These are phyloP conservation scores for Rhodotorula graminis DNA, from an alignment of 768 basidiomycete species.

Conservation along the genomic window DNA sequence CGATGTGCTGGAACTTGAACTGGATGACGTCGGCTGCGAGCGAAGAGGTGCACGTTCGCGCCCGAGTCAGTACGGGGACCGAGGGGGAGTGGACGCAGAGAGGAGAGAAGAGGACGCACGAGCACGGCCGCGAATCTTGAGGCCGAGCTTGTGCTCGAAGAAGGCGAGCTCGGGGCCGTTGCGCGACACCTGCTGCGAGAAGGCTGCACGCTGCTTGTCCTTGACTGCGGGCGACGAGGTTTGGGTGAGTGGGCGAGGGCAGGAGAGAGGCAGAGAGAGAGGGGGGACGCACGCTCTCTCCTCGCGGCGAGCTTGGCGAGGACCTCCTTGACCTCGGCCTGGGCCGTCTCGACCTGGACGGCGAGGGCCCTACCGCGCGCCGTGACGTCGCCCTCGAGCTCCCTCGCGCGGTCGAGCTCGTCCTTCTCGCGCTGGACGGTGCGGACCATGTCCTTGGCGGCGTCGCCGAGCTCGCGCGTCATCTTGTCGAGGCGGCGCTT, in stretches of 20 bases:
- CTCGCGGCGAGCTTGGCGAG: conserved; percentile 8
- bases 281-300: neutral
- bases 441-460: conserved; percentile 18
- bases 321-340: conserved; percentile 24
- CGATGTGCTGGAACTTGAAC: conserved; percentile 35
- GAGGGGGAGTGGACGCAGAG: too few relatives aligned
- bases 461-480: conserved; percentile 22
- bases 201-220: conserved; percentile 16
- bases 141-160: conserved; percentile 31
- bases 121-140: conserved; percentile 29
- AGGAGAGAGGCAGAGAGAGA: too few relatives aligned
- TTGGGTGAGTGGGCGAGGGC: neutral
- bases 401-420: conserved; percentile 14
- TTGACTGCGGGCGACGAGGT: conserved; percentile 20
- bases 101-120: conserved; percentile 5
- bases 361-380: neutral
- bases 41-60: neutral
- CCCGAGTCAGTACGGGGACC: too few relatives aligned
- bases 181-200: conserved; percentile 6
- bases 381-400: conserved; percentile 12
- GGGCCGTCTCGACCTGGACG: conserved; percentile 24
- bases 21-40: conserved; percentile 25
- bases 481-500: neutral
- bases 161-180: conserved; percentile 31
- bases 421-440: conserved; percentile 14